Evolutionary conservation across 768 basidiomycete genomes (phyloP).

Genomic region (Crassisporium funariophilum): DNA sequence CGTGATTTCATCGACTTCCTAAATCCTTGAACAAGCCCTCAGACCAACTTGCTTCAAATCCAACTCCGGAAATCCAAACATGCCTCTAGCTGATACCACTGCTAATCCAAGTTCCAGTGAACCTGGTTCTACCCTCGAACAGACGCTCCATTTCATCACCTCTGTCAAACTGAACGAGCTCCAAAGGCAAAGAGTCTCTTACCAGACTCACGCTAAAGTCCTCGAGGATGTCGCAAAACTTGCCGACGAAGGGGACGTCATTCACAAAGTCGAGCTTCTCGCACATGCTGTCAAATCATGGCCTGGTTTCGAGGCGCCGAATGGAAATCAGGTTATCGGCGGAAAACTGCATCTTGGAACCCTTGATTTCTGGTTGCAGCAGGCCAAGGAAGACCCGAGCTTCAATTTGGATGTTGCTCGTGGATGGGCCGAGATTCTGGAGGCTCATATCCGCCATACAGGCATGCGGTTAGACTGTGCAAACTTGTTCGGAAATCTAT

Average conservation of each 20-base stretch:
- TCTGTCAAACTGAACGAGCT: slow-evolving; percentile 46
- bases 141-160: slow-evolving; percentile 46
- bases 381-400: slow-evolving; percentile 42
- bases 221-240: slow-evolving; percentile 27
- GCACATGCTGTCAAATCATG: slow-evolving; percentile 35
- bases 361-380: slow-evolving; percentile 39
- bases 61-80: no score
- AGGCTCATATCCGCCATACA: slow-evolving; percentile 40
- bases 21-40: no score
- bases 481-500: slow-evolving; percentile 42
- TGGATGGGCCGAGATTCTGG: slow-evolving; percentile 40
- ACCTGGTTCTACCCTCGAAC: slow-evolving; percentile 31
- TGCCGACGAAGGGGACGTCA: slow-evolving; percentile 22
- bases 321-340: slow-evolving; percentile 16
- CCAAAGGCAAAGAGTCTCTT: slow-evolving; percentile 39
- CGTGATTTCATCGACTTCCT: no score
- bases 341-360: slow-evolving; percentile 19
- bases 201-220: slow-evolving; percentile 35
- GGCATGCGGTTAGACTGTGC: slow-evolving; percentile 41
- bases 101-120: no score
- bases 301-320: slow-evolving; percentile 34
- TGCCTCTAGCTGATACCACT: no score
- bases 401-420: slow-evolving; percentile 37
- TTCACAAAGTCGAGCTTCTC: slow-evolving; percentile 36
- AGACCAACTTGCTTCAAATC: no score